These are phyloP conservation scores for Fusarium nisikadoi DNA, from an alignment of 2,329 filamentous ascomycete genomes.

Conservation along the genomic window DNA sequence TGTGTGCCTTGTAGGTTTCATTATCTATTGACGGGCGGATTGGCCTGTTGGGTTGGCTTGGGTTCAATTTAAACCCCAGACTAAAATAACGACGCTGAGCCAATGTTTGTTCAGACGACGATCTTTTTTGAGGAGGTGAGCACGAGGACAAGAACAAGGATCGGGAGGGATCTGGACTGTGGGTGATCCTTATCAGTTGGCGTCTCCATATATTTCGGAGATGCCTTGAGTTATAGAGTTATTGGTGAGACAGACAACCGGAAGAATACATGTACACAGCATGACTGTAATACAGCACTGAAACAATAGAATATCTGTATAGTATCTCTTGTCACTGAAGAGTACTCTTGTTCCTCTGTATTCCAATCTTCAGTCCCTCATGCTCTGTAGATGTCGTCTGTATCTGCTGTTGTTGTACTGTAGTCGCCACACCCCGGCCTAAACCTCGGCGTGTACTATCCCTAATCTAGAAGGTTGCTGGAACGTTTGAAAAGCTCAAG, in stretches of 20 bases:
- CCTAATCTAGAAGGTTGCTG: conserved; percentile 45
- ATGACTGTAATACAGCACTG: too few relatives aligned
- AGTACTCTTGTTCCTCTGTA: background rate
- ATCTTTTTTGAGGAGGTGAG: conserved; percentile 4
- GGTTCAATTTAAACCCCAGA: background rate
- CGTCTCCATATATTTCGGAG: conserved; percentile 13
- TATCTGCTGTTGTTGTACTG: background rate
- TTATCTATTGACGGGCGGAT: background rate
- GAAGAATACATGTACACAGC: background rate
- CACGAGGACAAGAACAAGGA: conserved; percentile 3
- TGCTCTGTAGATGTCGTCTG: background rate
- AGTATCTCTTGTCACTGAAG: background rate
- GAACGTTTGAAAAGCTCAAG: conserved; percentile 36
- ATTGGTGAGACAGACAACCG: too few relatives aligned
- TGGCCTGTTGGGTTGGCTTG: background rate
- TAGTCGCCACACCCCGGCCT: conserved; percentile 33
- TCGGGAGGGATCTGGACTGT: background rate
- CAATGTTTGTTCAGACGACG: conserved; percentile 1
- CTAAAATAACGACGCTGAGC: background rate
- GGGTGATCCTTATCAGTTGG: conserved; percentile 19
- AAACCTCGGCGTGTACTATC: conserved; percentile 35
- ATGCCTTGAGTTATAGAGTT: background rate
- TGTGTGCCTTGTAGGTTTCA: background rate
- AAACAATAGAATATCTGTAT: background rate
- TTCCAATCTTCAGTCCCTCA: background rate